Evolutionary conservation across 768 basidiomycete genomes (phyloP).

Genomic region (Podaxis carcinomalis): DNA sequence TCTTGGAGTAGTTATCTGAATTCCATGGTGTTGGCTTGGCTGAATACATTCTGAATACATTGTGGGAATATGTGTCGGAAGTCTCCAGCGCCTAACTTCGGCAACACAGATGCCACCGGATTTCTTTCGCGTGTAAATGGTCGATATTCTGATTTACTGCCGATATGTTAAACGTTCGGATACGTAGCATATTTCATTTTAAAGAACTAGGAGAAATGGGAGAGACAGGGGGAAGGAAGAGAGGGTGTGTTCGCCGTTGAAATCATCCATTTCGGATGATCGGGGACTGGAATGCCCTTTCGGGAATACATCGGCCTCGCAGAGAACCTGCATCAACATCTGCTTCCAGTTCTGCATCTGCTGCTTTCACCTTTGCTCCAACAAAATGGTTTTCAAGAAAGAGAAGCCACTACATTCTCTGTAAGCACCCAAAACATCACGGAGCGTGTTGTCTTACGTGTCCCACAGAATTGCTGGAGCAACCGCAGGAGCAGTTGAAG

Average conservation of each 20-base stretch:
- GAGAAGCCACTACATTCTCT: conserved; percentile 86
- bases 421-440: conserved; percentile 23
- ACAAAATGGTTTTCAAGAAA: conserved; percentile 40
- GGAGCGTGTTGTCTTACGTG: background rate
- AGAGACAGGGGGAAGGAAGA: background rate
- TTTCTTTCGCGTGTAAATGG: too few relatives aligned
- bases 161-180: background rate
- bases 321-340: background rate
- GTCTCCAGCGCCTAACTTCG: too few relatives aligned
- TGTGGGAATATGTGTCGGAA: conserved; percentile 1
- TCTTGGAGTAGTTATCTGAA: background rate
- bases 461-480: conserved; percentile 68
- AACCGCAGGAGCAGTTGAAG: conserved; percentile 90
- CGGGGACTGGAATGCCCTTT: background rate
- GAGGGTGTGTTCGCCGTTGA: background rate
- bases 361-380: background rate
- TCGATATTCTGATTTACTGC: too few relatives aligned
- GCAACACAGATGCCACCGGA: too few relatives aligned
- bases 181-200: too few relatives aligned
- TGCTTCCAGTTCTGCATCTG: background rate
- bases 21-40: too few relatives aligned
- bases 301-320: background rate
- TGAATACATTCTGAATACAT: background rate
- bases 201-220: background rate
- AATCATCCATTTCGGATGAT: conserved; percentile 2